Percentiles rank a stretch among this genome's conserved stretches.
Conservation (phyloP, 78 protist species). For the Cyanophora paradoxa region DNA sequence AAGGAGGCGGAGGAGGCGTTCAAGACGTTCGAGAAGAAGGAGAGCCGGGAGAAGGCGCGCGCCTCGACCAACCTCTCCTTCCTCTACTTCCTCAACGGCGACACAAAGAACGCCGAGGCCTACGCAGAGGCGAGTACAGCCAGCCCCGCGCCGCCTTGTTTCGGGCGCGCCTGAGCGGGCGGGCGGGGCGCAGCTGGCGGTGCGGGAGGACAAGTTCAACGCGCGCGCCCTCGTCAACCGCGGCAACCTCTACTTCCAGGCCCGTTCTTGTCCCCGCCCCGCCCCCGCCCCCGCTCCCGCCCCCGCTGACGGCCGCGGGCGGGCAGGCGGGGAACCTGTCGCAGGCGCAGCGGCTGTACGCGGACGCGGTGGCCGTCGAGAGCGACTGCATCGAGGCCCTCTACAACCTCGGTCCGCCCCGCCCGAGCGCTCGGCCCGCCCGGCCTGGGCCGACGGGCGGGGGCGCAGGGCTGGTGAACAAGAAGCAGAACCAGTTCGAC, state of each 20-base stretch:
- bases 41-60: background rate
- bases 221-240: constrained; percentile 70
- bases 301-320: too few species aligned
- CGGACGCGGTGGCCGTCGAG: constrained; percentile 57
- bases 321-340: too few species aligned
- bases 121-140: too few species aligned
- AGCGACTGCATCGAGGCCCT: constrained; percentile 70
- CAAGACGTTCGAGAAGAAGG: constrained; percentile 60
- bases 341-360: constrained; percentile 39
- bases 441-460: too few species aligned
- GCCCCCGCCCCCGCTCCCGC: too few species aligned
- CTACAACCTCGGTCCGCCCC: constrained; percentile 66
- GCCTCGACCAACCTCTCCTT: constrained; percentile 76
- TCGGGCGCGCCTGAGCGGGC: too few species aligned
- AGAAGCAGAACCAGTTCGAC: constrained; percentile 24
- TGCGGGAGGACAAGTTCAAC: constrained; percentile 53
- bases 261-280: too few species aligned
- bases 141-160: too few species aligned
- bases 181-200: too few species aligned
- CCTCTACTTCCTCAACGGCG: constrained; percentile 69
- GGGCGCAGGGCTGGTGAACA: constrained; percentile 36
- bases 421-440: too few species aligned
- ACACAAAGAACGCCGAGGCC: constrained; percentile 7
- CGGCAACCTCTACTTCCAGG: too few species aligned
- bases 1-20: constrained; percentile 52